Evolutionary conservation across 1,284 basidiomycete species (phyloP).

Genomic region (Ceratobasidium sp.): DNA sequence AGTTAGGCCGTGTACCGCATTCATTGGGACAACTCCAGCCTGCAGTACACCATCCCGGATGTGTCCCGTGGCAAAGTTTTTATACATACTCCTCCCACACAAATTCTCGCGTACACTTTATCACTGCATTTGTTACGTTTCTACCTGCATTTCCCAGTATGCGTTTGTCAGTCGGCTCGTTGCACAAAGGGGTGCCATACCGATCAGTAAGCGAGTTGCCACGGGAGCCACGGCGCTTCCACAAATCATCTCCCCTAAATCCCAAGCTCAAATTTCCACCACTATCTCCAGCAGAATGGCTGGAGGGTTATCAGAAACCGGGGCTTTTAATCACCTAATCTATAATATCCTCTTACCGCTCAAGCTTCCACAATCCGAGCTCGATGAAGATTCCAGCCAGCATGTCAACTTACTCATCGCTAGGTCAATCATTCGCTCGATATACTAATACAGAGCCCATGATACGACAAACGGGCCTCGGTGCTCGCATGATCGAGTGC

Average conservation of each 20-base stretch:
- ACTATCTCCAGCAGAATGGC: not conserved
- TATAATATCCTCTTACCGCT: conserved; percentile 28
- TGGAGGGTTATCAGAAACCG: not conserved
- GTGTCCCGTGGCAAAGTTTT: not conserved
- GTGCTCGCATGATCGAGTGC: not conserved
- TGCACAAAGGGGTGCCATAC: not conserved
- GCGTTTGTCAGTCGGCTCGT: not conserved
- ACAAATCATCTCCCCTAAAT: too few species aligned
- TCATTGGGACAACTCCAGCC: too few species aligned
- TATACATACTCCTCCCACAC: too few species aligned
- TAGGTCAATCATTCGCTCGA: not conserved
- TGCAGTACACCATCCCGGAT: too few species aligned
- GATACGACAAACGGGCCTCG: not conserved
- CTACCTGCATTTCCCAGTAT: too few species aligned
- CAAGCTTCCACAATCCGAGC: conserved; percentile 5
- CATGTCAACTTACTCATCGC: not conserved
- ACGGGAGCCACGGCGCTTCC: not conserved
- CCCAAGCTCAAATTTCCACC: too few species aligned
- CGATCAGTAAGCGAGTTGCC: not conserved
- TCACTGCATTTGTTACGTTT: too few species aligned
- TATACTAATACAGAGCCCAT: not conserved
- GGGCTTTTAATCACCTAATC: not conserved
- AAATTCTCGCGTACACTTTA: too few species aligned
- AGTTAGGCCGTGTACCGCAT: too few species aligned
- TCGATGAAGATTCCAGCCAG: not conserved